Evolutionary conservation across 352 stramenopile genomes (phyloP).

Genomic region (Phytophthora nicotianae): DNA sequence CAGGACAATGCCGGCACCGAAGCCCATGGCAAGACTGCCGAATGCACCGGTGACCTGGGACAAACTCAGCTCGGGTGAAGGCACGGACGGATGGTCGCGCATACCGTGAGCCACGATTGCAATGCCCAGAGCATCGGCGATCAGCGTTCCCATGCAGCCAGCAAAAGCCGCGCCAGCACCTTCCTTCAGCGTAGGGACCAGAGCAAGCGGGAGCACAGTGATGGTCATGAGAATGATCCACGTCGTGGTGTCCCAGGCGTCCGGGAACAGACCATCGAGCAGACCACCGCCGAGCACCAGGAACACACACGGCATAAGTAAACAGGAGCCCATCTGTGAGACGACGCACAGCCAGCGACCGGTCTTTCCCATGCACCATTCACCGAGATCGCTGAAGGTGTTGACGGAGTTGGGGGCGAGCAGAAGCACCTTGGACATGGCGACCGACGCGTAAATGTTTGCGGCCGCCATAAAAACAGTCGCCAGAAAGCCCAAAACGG

Average conservation of each 20-base stretch:
- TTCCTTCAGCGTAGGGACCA: conserved; percentile 72
- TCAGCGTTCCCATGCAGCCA: conserved; percentile 56
- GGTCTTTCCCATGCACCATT: conserved; percentile 41
- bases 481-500: conserved; percentile 41
- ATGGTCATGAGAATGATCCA: conserved; percentile 77
- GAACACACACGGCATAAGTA: conserved; percentile 65
- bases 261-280: conserved; percentile 58
- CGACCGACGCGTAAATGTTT: conserved; percentile 67
- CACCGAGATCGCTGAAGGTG: conserved; percentile 65
- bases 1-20: conserved; percentile 65
- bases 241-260: conserved; percentile 46
- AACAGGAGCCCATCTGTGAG: conserved; percentile 59
- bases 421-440: conserved; percentile 64
- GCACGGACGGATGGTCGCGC: conserved; percentile 46
- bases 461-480: conserved; percentile 64
- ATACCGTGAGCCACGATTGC: conserved; percentile 34
- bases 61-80: conserved; percentile 48
- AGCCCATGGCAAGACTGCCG: conserved; percentile 68
- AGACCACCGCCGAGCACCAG: conserved; percentile 69
- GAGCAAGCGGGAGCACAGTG: conserved; percentile 47
- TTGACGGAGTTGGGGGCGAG: conserved; percentile 54
- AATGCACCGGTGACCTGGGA: conserved; percentile 59
- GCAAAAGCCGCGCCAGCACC: conserved; percentile 57
- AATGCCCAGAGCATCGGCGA: conserved; percentile 29
- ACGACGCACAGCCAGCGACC: conserved; percentile 59